A percentile compares a stretch with the other conserved stretches of the same genome.
phyloP scores from a whole-genome alignment of 73 alveolate species.

The Stentor coeruleus region DNA sequence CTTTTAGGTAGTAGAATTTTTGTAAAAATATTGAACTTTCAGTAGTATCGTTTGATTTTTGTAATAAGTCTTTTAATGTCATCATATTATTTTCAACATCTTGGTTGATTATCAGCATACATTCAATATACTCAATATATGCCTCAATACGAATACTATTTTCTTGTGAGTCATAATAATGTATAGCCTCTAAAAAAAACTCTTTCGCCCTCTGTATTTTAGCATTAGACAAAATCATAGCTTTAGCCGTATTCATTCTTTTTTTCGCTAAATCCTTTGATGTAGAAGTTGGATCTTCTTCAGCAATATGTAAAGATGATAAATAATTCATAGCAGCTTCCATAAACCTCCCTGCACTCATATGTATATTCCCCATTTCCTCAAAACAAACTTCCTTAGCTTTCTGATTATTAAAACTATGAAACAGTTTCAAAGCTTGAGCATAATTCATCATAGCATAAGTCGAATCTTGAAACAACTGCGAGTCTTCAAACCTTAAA shows the following conservation, averaged over 20 bases:
- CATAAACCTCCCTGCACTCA: background rate
- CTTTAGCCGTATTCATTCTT: background rate
- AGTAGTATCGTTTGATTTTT: background rate
- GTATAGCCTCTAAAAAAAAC: constrained; percentile 3
- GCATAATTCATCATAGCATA: constrained; percentile 10
- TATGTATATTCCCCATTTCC: constrained; percentile 10
- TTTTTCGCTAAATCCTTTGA: background rate
- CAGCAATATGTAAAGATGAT: background rate
- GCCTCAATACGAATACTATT: background rate
- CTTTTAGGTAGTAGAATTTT: background rate
- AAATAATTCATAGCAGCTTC: constrained; percentile 7
- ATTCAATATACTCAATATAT: background rate
- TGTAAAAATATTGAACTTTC: background rate
- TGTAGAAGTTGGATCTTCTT: background rate
- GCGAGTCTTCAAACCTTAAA: background rate
- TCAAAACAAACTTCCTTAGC: background rate
- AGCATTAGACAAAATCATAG: background rate
- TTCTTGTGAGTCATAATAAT: background rate
- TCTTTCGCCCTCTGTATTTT: background rate
- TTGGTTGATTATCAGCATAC: background rate
- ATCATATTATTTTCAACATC: background rate
- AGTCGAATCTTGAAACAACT: background rate
- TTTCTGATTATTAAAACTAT: background rate
- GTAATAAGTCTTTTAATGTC: background rate
- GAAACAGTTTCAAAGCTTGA: background rate